Base-by-base conservation (phyloP, 495 filamentous ascomycete genomes). In the Daldinia grandis region DNA sequence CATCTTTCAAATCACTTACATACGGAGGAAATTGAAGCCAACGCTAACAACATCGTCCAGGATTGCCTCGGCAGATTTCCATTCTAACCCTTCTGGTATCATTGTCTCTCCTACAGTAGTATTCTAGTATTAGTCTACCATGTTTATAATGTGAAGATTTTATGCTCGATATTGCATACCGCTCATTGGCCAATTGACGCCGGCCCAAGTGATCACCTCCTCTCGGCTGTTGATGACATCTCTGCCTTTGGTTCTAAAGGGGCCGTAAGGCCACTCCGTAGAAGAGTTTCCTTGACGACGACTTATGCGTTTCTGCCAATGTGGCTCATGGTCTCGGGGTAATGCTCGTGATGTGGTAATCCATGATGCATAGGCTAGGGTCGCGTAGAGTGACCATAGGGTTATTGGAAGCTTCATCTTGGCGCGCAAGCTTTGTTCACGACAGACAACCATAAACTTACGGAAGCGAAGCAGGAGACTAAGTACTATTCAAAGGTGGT, bases 71-170 rank as follows among this genome's bases (percentile, higher is more conserved):
- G 85, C 82, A 1, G 83, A 84, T 28, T 79, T 74, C 73, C 86
- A 86, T 69, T 87, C 82, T 21, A 89, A 75, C 0, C 86, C 87
- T 68, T 88, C 87, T 0, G 87, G 87, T 21, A 89, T 76, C 83
- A 87, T 88, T 15, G 82, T 82, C 42, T 87, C 86, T 7, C 77
- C 81, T 61, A 74, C 14, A 25, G 28, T 3, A 54, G 12, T 35
- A 35, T 14, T n/a, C 55, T 19, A 47, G 21, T 21, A 24, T 47
- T 24, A 47, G 42, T 24, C 4, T 9, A 24, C 8, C 3, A 5
- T 47, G 8, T 24, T 47, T 47, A 10, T 4, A 47, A 0, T 0
- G 0, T 12, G 0, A 5, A 9, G 1, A 7, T 21, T 21, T 31
- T 7, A 2, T 21, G 19, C 42, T 59, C 30, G 7, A 25, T 3